Conservation (phyloP, 2,329 filamentous ascomycete genomes). For the Fusarium sp. region DNA sequence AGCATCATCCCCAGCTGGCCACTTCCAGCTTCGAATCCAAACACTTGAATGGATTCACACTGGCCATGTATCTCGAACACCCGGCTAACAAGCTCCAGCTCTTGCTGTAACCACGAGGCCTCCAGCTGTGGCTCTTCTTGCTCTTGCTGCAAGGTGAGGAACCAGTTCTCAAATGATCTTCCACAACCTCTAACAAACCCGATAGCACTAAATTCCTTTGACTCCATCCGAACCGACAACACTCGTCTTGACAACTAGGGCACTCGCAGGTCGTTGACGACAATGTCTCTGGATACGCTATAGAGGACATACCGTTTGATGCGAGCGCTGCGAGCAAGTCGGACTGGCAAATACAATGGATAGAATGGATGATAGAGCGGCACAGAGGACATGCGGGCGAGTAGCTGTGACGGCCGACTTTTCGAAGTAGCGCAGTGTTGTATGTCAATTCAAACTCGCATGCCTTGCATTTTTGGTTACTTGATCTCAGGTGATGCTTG, state of each 20-base stretch:
- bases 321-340: constrained; percentile 18
- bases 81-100: constrained; percentile 22
- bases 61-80: background rate
- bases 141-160: constrained; percentile 43
- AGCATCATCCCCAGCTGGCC: constrained; percentile 4
- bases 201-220: constrained; percentile 42
- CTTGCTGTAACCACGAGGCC: constrained; percentile 39
- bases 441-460: constrained; percentile 40
- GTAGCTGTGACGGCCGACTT: constrained; percentile 33
- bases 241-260: constrained; percentile 12
- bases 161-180: background rate
- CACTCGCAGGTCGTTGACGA: constrained; percentile 13
- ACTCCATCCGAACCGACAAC: constrained; percentile 25
- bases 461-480: constrained; percentile 28
- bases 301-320: constrained; percentile 8
- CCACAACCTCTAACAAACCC: constrained; percentile 13
- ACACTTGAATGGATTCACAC: background rate
- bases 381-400: constrained; percentile 39
- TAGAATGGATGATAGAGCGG: constrained; percentile 18
- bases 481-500: constrained; percentile 14
- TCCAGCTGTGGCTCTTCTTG: constrained; percentile 39
- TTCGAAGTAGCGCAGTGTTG: constrained; percentile 38
- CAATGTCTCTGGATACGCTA: constrained; percentile 21
- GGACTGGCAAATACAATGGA: constrained; percentile 15
- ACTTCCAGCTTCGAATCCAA: no score